phyloP scores from a whole-genome alignment of 768 basidiomycete genomes.

The Lyophyllum shimeji region DNA sequence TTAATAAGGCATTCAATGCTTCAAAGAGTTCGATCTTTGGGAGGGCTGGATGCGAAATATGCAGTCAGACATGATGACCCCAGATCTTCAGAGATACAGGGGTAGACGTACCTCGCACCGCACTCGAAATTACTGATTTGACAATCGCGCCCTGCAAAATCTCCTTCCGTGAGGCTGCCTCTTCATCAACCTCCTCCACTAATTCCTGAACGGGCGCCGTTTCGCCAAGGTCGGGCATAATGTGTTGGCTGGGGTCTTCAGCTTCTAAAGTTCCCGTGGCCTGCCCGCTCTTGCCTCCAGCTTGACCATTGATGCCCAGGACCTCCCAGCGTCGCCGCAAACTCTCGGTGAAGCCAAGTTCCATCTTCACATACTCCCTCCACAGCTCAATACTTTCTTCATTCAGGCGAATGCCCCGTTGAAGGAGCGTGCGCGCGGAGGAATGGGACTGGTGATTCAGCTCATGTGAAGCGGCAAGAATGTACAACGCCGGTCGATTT shows the following conservation, averaged over 20 bases:
- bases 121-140: constrained; percentile 71
- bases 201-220: constrained; percentile 21
- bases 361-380: constrained; percentile 90
- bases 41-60: constrained; percentile 29
- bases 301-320: constrained; percentile 57
- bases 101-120: constrained; percentile 58
- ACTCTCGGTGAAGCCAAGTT: constrained; percentile 81
- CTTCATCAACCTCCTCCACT: constrained; percentile 39
- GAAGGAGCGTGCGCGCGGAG: constrained; percentile 80
- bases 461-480: constrained; percentile 84
- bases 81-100: not conserved
- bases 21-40: constrained; percentile 42
- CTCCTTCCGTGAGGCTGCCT: constrained; percentile 57
- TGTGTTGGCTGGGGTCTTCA: constrained; percentile 22
- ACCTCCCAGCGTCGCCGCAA: constrained; percentile 78
- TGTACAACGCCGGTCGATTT: constrained; percentile 71
- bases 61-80: not conserved
- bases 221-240: constrained; percentile 21
- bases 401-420: constrained; percentile 83
- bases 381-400: constrained; percentile 74
- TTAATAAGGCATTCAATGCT: constrained; percentile 36
- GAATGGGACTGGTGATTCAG: constrained; percentile 69
- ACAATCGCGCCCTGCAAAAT: constrained; percentile 83
- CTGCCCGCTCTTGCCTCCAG: constrained; percentile 28
- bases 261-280: not conserved